phyloP scores from a whole-genome alignment of 495 filamentous ascomycete species.

The Lasiosphaeria ovina region DNA sequence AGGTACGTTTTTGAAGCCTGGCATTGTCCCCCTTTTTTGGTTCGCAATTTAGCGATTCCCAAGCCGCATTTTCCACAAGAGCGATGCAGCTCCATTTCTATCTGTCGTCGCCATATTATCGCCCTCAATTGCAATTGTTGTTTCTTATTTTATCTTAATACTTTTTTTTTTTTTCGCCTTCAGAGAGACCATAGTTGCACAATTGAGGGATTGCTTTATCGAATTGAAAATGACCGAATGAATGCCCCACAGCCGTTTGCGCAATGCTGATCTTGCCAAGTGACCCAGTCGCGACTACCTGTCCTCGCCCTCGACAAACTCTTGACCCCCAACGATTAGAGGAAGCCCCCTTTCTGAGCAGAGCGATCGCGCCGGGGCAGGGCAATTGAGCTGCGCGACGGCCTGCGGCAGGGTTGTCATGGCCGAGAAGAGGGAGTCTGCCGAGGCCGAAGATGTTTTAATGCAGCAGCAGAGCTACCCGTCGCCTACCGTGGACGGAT shows the following conservation, averaged over 20 bases:
- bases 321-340: too few species aligned
- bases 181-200: conserved; percentile 6
- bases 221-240: background rate
- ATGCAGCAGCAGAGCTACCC: conserved; percentile 30
- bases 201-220: conserved; percentile 18
- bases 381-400: background rate
- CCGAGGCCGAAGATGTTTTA: conserved; percentile 22
- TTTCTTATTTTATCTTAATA: background rate
- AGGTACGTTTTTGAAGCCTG: conserved; percentile 29
- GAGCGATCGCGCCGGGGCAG: background rate
- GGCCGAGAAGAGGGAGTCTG: conserved; percentile 26
- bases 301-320: background rate
- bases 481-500: conserved; percentile 24
- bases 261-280: conserved; percentile 22
- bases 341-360: too few species aligned
- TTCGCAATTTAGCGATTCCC: conserved; percentile 5
- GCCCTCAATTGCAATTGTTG: background rate
- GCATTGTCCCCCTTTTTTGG: background rate
- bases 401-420: conserved; percentile 9
- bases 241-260: background rate
- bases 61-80: conserved; percentile 4
- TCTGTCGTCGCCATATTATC: background rate
- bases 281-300: conserved; percentile 6
- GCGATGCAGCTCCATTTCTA: background rate
- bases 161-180: background rate